These are phyloP conservation scores for Fusarium torulosum DNA, from an alignment of 2,329 filamentous ascomycete genomes.

Conservation along the genomic window DNA sequence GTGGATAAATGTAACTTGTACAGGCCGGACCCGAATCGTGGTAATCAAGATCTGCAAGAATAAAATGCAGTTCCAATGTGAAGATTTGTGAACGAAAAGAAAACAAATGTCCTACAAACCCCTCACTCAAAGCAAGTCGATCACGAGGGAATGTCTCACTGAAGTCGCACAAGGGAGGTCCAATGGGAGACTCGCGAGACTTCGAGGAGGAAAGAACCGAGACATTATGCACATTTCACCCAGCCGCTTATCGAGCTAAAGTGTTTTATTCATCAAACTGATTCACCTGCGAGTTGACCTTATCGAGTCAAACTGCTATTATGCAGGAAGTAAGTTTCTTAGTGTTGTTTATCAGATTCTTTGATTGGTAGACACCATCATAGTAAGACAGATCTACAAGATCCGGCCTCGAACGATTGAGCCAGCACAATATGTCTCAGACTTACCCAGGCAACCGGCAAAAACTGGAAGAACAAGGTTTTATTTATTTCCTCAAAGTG, in stretches of 20 bases:
- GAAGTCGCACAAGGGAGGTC: neutral
- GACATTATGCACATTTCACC: neutral
- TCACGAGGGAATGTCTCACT: slow-evolving; percentile 21
- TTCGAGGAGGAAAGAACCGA: neutral
- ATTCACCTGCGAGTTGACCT: neutral
- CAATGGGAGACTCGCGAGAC: neutral
- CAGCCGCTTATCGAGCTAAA: neutral
- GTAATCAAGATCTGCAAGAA: fast-evolving
- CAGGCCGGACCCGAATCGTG: fast-evolving
- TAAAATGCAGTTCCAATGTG: neutral
- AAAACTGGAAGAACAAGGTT: neutral
- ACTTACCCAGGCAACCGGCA: neutral
- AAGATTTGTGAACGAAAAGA: neutral
- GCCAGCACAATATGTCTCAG: neutral
- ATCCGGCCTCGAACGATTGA: neutral
- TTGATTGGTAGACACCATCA: neutral
- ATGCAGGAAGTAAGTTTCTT: neutral
- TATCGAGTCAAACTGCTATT: neutral
- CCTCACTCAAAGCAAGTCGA: slow-evolving; percentile 1
- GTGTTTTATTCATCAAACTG: too few relatives aligned
- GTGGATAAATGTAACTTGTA: fast-evolving
- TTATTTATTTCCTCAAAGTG: neutral
- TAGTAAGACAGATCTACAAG: neutral
- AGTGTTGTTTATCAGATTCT: neutral
- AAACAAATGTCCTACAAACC: neutral